phyloP scores from a whole-genome alignment of 768 basidiomycete genomes.

The Amanita pseudoporphyria region DNA sequence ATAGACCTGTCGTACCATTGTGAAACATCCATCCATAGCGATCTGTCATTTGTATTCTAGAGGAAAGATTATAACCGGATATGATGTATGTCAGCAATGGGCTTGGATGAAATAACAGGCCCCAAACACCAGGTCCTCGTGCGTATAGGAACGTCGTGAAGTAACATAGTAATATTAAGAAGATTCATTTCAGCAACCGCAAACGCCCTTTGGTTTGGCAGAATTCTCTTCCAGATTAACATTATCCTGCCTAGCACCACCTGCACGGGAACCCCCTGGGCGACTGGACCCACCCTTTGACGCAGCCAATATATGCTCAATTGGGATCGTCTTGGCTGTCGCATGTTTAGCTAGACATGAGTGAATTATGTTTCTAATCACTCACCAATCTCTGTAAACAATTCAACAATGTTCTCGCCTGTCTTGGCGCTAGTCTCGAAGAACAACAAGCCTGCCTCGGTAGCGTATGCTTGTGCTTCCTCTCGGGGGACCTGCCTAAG shows the following conservation, averaged over 20 bases:
- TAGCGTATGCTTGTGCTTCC: constrained; percentile 94
- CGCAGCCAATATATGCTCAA: constrained; percentile 89
- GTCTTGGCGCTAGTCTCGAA: constrained; percentile 98
- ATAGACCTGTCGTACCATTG: background rate
- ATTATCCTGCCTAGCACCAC: constrained; percentile 40
- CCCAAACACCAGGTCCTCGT: background rate
- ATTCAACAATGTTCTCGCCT: constrained; percentile 89
- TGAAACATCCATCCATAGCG: constrained; percentile 3
- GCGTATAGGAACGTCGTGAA: background rate
- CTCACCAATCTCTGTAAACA: constrained; percentile 96
- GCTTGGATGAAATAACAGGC: background rate
- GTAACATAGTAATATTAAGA: constrained; percentile 3
- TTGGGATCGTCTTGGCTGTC: constrained; percentile 55
- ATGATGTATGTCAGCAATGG: constrained; percentile 1
- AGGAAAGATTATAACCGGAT: constrained; percentile 4
- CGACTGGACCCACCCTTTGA: constrained; percentile 60
- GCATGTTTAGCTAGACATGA: constrained; percentile 4
- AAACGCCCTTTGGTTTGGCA: constrained; percentile 62
- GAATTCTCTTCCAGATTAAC: constrained; percentile 67
- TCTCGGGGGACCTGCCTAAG: constrained; percentile 87
- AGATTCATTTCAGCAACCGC: constrained; percentile 56
- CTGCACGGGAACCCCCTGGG: constrained; percentile 42
- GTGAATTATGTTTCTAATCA: constrained; percentile 15
- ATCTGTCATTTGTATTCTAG: constrained; percentile 3
- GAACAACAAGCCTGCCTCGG: constrained; percentile 90